Base-by-base conservation (phyloP, 116 monocot species). In the Zostera marina region DNA sequence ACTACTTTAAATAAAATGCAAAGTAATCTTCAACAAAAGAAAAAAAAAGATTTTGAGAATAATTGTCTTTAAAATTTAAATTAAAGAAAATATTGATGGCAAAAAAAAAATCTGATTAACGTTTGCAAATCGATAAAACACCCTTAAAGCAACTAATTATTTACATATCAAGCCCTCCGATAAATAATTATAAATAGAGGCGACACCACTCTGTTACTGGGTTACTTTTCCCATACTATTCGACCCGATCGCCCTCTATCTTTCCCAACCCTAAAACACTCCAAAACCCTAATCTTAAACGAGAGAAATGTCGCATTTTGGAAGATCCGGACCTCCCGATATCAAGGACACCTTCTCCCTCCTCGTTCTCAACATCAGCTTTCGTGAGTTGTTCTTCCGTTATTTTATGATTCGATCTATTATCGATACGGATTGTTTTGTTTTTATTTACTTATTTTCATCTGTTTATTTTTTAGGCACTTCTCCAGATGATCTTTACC, bases 311-410 rank as follows among this genome's bases (percentile, higher is more conserved):
- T 93, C 88, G 69, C 93, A 93, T 74, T 84, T 87, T 63, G 88
- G 93, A 2, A 68, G 88, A 62, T 84, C 93, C 21, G 88, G 84
- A 3, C 88, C 94, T 44, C 94, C 94, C 57, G 88, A 88, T 54
- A 88, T 84, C 77, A 81, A 14, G 48, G 94, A 88, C 67, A 88
- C 94, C 44, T 88, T 70, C 76, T 88, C 88, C 12, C 88, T 94
- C 56, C 84, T 94, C 63, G 88, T 94, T 26, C 82, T 88, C 73
- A 94, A 94, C 79, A 81, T 94, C 72, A 81, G 79, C 48, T 92
- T 92, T 71, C 77, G 83, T 85, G 60, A 59, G 68, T 14, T 5
- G 22, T 26, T 51, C 2, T 42, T n/a, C 66, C 10, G 15, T 7
- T 45, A 43, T 48, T 7, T 32, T 9, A 2, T 14, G 41, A 32